Evolutionary conservation across 768 basidiomycete genomes (phyloP), one percentile per base, ranked within the genome.

Genomic region (Rossbeevera mucosa): DNA sequence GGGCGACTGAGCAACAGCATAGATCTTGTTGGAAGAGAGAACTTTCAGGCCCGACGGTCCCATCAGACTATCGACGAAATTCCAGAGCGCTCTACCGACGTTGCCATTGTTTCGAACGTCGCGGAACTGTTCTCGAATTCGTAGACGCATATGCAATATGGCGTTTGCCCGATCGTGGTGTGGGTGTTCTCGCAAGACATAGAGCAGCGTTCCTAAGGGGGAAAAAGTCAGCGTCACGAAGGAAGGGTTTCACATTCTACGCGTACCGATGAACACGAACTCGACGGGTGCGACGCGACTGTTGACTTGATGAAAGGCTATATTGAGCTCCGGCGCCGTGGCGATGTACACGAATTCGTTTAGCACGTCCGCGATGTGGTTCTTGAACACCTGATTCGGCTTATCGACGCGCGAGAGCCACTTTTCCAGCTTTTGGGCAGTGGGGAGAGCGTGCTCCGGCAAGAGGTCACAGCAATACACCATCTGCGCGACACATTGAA

Each of bases 231-330:
- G 44, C n/a, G 50, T 41, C 31, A 14, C 21, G 8, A 40, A 18
- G 21, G 22, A 29, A 3, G 42, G 24, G 22, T 20, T 45, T 24
- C 22, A 4, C 7, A 16, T 8, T 33, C 25, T 20, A 18, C 18
- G 12, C 76, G 54, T 61, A 91, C 91, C 88, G 38, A 90, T 82
- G 66, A 87, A 91, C 28, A 91, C 80, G 63, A 92, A 88, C 61
- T 90, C 86, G 7, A 85, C 80, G 2, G 87, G 87, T 2, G 86
- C 81, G 36, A 91, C 76, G 24, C 81, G 76, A 53, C 80, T 77
- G 51, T 72, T 70, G n/a, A 86, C 76, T 22, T 74, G 69, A 16
- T 55, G 70, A 58, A 90, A 84, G 2, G 74, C 81, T 12, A 63
- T 53, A n/a, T 76, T 77, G 29, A 79, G 68, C 6, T 61, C 41